phyloP scores from a whole-genome alignment of 176 grass and related monocot genomes.

The Triticum dicoccoides region DNA sequence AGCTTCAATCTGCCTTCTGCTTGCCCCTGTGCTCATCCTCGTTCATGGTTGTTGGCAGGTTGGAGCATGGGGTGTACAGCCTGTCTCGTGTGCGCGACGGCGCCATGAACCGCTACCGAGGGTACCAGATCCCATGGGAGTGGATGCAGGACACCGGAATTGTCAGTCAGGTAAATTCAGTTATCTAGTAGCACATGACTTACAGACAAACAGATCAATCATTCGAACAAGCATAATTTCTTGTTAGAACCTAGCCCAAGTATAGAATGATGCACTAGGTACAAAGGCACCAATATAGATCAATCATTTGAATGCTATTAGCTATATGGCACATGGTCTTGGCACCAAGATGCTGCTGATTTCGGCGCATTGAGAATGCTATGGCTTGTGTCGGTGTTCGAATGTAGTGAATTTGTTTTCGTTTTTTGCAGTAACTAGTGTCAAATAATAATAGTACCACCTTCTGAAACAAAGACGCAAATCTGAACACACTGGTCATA shows the following conservation, averaged over 20 bases:
- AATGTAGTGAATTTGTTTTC: conserved; percentile 20
- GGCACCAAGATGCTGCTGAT: not conserved
- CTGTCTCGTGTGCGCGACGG: conserved; percentile 68
- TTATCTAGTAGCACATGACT: not conserved
- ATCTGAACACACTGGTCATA: not conserved
- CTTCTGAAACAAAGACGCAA: too few relatives aligned
- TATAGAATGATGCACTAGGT: not conserved
- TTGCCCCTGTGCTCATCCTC: not conserved
- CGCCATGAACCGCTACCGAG: conserved; percentile 57
- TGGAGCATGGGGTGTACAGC: conserved; percentile 85
- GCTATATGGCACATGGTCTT: not conserved
- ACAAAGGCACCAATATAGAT: not conserved
- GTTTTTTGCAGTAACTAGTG: not conserved
- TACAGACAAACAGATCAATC: not conserved
- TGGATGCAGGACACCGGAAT: conserved; percentile 94
- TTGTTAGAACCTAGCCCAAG: not conserved
- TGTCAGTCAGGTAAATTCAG: conserved; percentile 67
- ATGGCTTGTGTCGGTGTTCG: not conserved
- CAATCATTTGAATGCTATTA: not conserved
- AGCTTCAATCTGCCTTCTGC: not conserved
- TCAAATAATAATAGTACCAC: not conserved
- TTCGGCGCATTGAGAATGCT: not conserved
- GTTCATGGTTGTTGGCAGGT: conserved; percentile 29
- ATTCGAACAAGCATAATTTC: not conserved
- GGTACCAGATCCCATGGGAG: conserved; percentile 86